These are phyloP conservation scores for Tricholoma terreum DNA, from an alignment of 768 basidiomycete species.

Conservation along the genomic window DNA sequence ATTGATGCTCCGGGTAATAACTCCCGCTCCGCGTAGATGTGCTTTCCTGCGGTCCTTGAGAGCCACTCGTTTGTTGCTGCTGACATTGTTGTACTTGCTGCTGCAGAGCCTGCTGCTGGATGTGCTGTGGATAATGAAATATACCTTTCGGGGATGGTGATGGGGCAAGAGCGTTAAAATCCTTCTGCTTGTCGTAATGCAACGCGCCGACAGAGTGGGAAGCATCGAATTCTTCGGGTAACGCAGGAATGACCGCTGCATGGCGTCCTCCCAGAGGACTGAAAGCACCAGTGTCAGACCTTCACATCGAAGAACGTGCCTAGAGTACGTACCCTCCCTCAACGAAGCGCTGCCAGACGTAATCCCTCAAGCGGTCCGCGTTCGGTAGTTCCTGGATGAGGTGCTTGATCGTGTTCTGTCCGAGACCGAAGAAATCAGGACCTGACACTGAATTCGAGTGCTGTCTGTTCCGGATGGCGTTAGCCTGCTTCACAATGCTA, in stretches of 20 bases:
- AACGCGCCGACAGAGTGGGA: slow-evolving; percentile 45
- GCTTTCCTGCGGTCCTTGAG: slow-evolving; percentile 1
- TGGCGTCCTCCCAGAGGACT: slow-evolving; percentile 80
- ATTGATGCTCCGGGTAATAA: background rate
- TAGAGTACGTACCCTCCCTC: slow-evolving; percentile 73
- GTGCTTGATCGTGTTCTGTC: slow-evolving; percentile 86
- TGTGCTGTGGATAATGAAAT: slow-evolving; percentile 49
- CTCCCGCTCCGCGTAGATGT: background rate
- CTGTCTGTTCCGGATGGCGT: slow-evolving; percentile 73
- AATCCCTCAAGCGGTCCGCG: slow-evolving; percentile 69
- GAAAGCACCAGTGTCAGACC: slow-evolving; percentile 3
- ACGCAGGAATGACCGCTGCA: slow-evolving; percentile 76
- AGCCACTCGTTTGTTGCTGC: slow-evolving; percentile 10
- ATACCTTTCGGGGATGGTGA: slow-evolving; percentile 31
- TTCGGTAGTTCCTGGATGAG: slow-evolving; percentile 82
- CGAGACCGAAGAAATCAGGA: slow-evolving; percentile 85
- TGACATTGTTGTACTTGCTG: slow-evolving; percentile 20
- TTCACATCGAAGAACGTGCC: background rate
- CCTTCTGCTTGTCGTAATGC: slow-evolving; percentile 37
- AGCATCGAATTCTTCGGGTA: slow-evolving; percentile 69
- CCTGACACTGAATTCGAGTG: slow-evolving; percentile 88
- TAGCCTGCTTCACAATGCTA: slow-evolving; percentile 78
- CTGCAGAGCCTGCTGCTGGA: slow-evolving; percentile 27
- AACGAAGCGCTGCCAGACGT: slow-evolving; percentile 83
- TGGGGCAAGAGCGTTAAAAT: slow-evolving; percentile 24